These are phyloP conservation scores for Platanthera guangdongensis DNA, from an alignment of 106 monocot species.

Conservation along the genomic window DNA sequence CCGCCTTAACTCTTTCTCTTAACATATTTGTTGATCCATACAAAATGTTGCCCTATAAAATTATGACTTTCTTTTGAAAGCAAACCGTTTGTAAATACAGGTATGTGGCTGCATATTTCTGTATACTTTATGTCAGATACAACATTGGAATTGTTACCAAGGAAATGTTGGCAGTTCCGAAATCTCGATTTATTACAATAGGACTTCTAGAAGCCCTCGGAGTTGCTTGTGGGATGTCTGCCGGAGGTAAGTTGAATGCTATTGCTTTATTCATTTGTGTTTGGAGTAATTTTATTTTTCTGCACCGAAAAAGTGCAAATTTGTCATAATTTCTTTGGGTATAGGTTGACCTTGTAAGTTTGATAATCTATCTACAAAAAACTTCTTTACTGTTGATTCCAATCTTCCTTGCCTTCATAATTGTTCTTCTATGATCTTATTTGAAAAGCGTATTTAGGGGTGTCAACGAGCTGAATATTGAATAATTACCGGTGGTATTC, in stretches of 20 bases:
- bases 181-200: slow-evolving; percentile 67
- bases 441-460: background rate
- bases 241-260: slow-evolving; percentile 54
- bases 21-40: background rate
- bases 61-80: background rate
- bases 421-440: background rate
- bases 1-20: background rate
- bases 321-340: background rate
- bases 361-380: background rate
- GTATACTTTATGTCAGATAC: slow-evolving; percentile 63
- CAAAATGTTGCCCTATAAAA: background rate
- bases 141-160: slow-evolving; percentile 63
- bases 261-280: background rate
- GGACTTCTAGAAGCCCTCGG: slow-evolving; percentile 89
- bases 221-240: slow-evolving; percentile 87
- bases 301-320: background rate
- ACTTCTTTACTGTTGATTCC: background rate
- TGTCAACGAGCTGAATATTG: no score
- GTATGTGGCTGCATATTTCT: slow-evolving; percentile 85
- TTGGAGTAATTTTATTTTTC: background rate
- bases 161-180: slow-evolving; percentile 80
- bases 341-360: background rate
- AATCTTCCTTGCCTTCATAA: background rate
- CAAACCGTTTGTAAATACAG: slow-evolving; percentile 24
- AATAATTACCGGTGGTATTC: no score